A percentile compares a stretch with the other conserved stretches of the same genome.
phyloP scores from a whole-genome alignment of 495 filamentous ascomycete genomes.

The Immersiella caudata region DNA sequence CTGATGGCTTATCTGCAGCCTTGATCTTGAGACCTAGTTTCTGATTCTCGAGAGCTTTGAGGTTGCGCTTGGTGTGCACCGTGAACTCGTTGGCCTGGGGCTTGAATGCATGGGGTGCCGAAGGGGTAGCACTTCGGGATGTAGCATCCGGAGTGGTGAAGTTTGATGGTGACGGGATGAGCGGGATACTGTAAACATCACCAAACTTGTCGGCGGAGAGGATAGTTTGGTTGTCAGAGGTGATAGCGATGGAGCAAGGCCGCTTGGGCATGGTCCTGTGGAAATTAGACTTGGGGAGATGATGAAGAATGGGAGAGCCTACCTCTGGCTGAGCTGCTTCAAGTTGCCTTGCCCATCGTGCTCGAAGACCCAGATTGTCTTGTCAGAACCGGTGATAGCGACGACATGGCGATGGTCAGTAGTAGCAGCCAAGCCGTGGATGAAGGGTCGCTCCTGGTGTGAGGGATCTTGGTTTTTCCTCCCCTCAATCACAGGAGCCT shows the following conservation, averaged over 20 bases:
- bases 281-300: slow-evolving; percentile 14
- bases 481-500: slow-evolving; percentile 14
- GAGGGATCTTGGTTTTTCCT: slow-evolving; percentile 23
- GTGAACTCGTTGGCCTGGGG: slow-evolving; percentile 70
- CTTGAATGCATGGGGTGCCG: slow-evolving; percentile 30
- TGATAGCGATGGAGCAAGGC: slow-evolving; percentile 72
- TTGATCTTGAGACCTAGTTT: slow-evolving; percentile 51
- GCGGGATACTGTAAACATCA: slow-evolving; percentile 88
- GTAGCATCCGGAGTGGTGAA: slow-evolving; percentile 6
- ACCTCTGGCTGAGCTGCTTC: slow-evolving; percentile 73
- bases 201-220: slow-evolving; percentile 92
- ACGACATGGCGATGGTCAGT: slow-evolving; percentile 67
- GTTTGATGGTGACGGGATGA: slow-evolving; percentile 52
- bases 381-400: slow-evolving; percentile 84
- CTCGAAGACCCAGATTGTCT: slow-evolving; percentile 80
- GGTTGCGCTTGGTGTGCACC: slow-evolving; percentile 83
- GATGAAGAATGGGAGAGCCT: slow-evolving; percentile 23
- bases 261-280: slow-evolving; percentile 85
- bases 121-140: slow-evolving; percentile 31
- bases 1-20: slow-evolving; percentile 40
- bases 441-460: slow-evolving; percentile 36
- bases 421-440: slow-evolving; percentile 61
- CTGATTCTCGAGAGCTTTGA: slow-evolving; percentile 73
- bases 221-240: slow-evolving; percentile 67
- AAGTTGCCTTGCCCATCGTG: slow-evolving; percentile 63